Evolutionary conservation across 176 grass and related monocot species (phyloP).

Genomic region (Urochloa ruziziensis): DNA sequence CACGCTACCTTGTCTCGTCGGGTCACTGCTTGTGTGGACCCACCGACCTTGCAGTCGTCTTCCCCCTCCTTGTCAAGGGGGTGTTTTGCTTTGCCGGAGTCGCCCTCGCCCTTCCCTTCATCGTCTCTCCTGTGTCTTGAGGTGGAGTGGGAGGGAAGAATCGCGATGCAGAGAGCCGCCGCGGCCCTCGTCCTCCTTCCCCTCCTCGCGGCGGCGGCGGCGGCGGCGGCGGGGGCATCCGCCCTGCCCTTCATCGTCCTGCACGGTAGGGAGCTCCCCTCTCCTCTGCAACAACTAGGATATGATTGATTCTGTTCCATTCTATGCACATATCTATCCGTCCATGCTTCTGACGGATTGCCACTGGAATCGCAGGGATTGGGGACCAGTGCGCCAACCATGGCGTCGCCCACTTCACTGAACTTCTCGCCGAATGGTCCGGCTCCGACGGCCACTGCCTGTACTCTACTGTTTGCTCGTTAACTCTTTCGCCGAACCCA

Average conservation of each 20-base stretch:
- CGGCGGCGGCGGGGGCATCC: conserved; percentile 13
- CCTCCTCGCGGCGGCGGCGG: neutral
- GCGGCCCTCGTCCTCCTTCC: neutral
- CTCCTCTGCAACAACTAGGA: neutral
- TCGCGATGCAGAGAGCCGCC: neutral
- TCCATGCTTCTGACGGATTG: neutral
- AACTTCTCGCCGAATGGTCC: conserved; percentile 66
- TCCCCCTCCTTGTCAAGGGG: no score
- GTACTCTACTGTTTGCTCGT: conserved; percentile 19
- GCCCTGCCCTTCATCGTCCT: conserved; percentile 70
- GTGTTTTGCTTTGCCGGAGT: no score
- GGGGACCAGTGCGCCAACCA: conserved; percentile 74
- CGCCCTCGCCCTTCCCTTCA: no score
- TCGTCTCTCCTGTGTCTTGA: no score
- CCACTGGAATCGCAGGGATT: conserved; percentile 41
- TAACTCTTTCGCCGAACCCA: neutral
- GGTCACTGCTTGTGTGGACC: no score
- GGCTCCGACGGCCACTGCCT: conserved; percentile 80
- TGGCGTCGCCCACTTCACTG: conserved; percentile 56
- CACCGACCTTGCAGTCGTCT: no score
- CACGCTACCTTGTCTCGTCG: no score
- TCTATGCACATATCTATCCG: no score
- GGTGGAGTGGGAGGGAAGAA: neutral
- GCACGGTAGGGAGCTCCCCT: conserved; percentile 41
- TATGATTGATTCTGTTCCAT: neutral